These are phyloP conservation scores for Myxozyma sirexii DNA, from an alignment of 805 yeast species.

Conservation along the genomic window DNA sequence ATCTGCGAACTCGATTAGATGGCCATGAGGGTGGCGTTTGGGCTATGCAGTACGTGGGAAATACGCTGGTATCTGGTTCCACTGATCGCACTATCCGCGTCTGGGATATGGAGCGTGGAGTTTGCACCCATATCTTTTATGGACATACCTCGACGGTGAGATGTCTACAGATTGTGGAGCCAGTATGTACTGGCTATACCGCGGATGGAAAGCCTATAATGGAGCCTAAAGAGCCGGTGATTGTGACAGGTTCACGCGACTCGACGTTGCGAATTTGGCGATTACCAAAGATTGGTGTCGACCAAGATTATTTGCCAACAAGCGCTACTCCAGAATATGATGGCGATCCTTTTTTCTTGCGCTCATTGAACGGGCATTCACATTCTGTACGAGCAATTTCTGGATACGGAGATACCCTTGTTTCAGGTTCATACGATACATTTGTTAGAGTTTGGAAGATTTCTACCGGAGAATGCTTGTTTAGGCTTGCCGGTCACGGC, in stretches of 20 bases:
- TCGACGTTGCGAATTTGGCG: slow-evolving; percentile 93
- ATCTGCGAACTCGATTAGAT: slow-evolving; percentile 58
- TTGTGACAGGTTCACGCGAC: slow-evolving; percentile 90
- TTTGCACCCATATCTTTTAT: slow-evolving; percentile 85
- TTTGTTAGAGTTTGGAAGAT: slow-evolving; percentile 93
- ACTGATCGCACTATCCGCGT: slow-evolving; percentile 92
- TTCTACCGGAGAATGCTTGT: slow-evolving; percentile 69
- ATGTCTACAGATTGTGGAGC: slow-evolving; percentile 60
- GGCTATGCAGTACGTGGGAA: slow-evolving; percentile 87
- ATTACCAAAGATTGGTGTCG: slow-evolving; percentile 52
- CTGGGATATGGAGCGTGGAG: slow-evolving; percentile 85
- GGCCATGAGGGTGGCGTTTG: slow-evolving; percentile 99
- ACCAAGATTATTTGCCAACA: slow-evolving; percentile 17
- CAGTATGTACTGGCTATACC: slow-evolving; percentile 51
- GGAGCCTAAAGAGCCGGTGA: slow-evolving; percentile 65
- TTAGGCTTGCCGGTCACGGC: slow-evolving; percentile 77
- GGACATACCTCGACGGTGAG: slow-evolving; percentile 92
- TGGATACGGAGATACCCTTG: slow-evolving; percentile 79
- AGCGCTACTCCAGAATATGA: slow-evolving; percentile 12
- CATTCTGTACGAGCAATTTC: slow-evolving; percentile 84
- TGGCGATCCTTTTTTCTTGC: slow-evolving; percentile 60
- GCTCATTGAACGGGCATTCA: slow-evolving; percentile 72
- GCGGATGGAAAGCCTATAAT: slow-evolving; percentile 58
- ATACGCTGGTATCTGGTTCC: slow-evolving; percentile 85
- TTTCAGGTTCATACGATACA: slow-evolving; percentile 89